phyloP scores from a whole-genome alignment of 2,329 filamentous ascomycete species.

The Alternaria sp. region DNA sequence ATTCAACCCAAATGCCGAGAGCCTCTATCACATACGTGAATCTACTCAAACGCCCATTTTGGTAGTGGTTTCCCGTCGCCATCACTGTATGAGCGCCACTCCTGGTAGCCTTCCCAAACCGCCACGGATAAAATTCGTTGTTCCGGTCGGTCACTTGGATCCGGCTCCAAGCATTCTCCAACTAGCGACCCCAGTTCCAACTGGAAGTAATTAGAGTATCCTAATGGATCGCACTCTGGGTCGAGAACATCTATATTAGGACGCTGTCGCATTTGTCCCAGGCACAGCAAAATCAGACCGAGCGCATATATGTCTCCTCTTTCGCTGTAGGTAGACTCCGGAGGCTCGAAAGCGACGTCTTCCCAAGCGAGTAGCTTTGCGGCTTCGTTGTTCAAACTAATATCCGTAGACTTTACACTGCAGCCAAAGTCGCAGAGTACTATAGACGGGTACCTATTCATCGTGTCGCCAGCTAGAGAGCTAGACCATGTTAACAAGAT shows the following conservation, averaged over 20 bases:
- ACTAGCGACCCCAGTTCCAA: not conserved
- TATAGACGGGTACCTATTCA: not conserved
- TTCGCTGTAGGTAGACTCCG: not conserved
- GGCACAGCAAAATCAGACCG: constrained; percentile 6
- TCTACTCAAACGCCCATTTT: constrained; percentile 3
- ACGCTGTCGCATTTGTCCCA: not conserved
- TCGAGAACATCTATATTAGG: not conserved
- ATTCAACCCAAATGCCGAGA: not conserved
- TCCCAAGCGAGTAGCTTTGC: not conserved
- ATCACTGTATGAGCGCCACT: not conserved
- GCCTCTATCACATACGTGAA: not conserved
- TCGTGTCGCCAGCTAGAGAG: not conserved
- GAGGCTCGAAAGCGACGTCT: not conserved
- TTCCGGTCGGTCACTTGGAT: not conserved
- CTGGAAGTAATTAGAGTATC: not conserved
- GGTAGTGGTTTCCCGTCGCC: not conserved
- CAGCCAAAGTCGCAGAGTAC: constrained; percentile 24
- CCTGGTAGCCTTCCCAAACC: not conserved
- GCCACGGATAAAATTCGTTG: not conserved
- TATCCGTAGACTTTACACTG: not conserved
- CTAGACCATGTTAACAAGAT: constrained; percentile 17
- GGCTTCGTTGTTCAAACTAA: not conserved
- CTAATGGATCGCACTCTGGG: not conserved
- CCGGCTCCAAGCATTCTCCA: not conserved
- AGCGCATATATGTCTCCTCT: constrained; percentile 2